Base-by-base conservation (phyloP, 352 stramenopile species). In the Globisporangium iwayamae region DNA sequence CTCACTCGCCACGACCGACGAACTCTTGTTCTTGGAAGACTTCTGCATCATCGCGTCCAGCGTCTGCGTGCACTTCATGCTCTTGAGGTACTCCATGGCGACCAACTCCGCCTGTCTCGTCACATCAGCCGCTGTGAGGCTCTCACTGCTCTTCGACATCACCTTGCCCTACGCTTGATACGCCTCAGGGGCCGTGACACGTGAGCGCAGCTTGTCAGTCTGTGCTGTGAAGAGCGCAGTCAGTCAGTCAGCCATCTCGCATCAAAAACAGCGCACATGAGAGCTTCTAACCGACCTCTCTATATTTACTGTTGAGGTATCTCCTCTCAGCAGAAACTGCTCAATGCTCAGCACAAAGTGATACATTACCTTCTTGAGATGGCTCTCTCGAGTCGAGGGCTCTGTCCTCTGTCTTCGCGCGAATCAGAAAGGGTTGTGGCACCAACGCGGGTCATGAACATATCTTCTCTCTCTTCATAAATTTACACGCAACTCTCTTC, bases 31-130 rank as follows among this genome's bases (percentile, higher is more conserved):
- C 45, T 56, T 65, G 8, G 63, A 36, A 36, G 32, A 66, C 38
- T 76, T 76, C n/a, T 71, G 65, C 62, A 83, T 77, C 39, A 91
- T 71, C 11, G 72, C 73, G 47, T 90, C 72, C 30, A 93, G 65
- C 20, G 83, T 76, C 51, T 76, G 79, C 3, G 74, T 60, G 58
- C 74, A 90, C 30, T 79, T 81, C 55, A 59, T 81, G 41, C 62
- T 81, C 65, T 88, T 87, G 7, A 93, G 69, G 56, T 75, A 91
- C 36, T 93, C 83, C 72, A 89, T 78, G 39, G 86, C 79, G 5
- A 93, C 73, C 53, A 91, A 58, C 57, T 93, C 79, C 1, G 81
- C 78, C 62, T 91, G 83, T 5, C 78, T 70, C 8, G 74, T 71
- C 16, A 89, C 67, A 65, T 91, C 82, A 14, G 50, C 47, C 6